phyloP scores from a whole-genome alignment of 208 protist species.

The Leishmania mexicana region DNA sequence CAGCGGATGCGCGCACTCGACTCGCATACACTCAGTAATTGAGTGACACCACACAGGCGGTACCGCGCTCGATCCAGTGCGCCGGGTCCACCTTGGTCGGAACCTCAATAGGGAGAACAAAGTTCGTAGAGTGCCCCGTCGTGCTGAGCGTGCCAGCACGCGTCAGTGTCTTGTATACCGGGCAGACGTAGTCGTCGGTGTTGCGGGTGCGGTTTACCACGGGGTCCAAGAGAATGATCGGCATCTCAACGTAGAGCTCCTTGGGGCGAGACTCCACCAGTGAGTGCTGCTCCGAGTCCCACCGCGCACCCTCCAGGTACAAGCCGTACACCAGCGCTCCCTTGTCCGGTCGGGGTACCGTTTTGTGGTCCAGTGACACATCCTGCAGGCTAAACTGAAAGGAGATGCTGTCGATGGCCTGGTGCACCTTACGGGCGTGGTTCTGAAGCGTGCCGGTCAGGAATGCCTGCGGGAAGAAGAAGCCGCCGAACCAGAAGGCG shows the following conservation, averaged over 20 bases:
- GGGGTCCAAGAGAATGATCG: conserved; percentile 94
- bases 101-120: conserved; percentile 96
- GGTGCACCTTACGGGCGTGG: conserved; percentile 93
- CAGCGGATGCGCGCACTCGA: neutral
- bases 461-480: conserved; percentile 98
- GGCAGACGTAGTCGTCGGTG: conserved; percentile 92
- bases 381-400: conserved; percentile 89
- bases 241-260: conserved; percentile 94
- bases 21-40: conserved; percentile 66
- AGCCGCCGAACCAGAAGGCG: conserved; percentile 96
- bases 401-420: conserved; percentile 96
- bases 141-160: conserved; percentile 97
- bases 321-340: conserved; percentile 95
- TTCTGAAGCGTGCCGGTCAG: conserved; percentile 97
- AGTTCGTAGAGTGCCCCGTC: conserved; percentile 99
- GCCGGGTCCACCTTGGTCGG: conserved; percentile 80
- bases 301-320: conserved; percentile 96
- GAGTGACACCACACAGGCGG: conserved; percentile 87
- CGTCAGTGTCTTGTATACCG: conserved; percentile 97
- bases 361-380: conserved; percentile 19
- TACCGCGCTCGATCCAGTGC: conserved; percentile 97
- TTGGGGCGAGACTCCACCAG: conserved; percentile 96
- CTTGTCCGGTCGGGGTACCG: conserved; percentile 41
- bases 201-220: conserved; percentile 55
- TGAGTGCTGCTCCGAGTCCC: conserved; percentile 73